Evolutionary conservation across 352 stramenopile species (phyloP).

Genomic region (Pythium utonaiense): DNA sequence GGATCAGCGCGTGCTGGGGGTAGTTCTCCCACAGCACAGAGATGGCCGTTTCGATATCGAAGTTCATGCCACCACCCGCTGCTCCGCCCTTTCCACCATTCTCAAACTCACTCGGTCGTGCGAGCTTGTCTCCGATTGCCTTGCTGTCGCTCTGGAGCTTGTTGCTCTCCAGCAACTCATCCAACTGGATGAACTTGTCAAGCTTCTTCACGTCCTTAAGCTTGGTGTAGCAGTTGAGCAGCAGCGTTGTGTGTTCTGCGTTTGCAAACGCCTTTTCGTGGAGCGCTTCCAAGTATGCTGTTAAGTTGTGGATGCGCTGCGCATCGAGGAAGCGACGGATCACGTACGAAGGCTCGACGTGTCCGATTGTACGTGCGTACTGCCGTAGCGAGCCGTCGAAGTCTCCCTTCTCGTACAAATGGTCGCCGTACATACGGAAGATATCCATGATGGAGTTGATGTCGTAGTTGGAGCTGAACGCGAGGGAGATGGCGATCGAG

Average conservation of each 20-base stretch:
- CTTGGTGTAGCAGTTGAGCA: conserved; percentile 96
- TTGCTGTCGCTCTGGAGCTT: conserved; percentile 20
- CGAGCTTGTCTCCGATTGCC: conserved; percentile 15
- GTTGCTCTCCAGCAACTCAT: conserved; percentile 55
- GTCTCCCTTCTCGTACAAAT: conserved; percentile 97
- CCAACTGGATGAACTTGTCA: conserved; percentile 89
- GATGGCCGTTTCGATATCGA: conserved; percentile 91
- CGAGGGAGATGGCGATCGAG: conserved; percentile 96
- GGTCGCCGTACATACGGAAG: conserved; percentile 95
- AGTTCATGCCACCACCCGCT: conserved; percentile 47
- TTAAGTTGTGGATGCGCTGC: conserved; percentile 95
- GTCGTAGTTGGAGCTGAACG: conserved; percentile 93
- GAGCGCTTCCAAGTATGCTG: conserved; percentile 94
- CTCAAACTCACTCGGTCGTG: conserved; percentile 8
- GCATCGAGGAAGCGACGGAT: conserved; percentile 97
- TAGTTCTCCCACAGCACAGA: conserved; percentile 92
- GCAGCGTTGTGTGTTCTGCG: conserved; percentile 90
- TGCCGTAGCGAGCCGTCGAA: conserved; percentile 95
- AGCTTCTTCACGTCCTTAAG: conserved; percentile 93
- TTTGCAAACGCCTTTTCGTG: conserved; percentile 91
- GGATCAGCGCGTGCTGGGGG: conserved; percentile 83
- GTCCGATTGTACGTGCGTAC: conserved; percentile 96
- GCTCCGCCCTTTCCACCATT: conserved; percentile 26
- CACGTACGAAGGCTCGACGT: conserved; percentile 97
- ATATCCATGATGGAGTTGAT: conserved; percentile 96